Percentiles rank a stretch among this genome's conserved stretches.
phyloP scores from a whole-genome alignment of 129 eudicot species.

The Pseudognaphalium luteoalbum region DNA sequence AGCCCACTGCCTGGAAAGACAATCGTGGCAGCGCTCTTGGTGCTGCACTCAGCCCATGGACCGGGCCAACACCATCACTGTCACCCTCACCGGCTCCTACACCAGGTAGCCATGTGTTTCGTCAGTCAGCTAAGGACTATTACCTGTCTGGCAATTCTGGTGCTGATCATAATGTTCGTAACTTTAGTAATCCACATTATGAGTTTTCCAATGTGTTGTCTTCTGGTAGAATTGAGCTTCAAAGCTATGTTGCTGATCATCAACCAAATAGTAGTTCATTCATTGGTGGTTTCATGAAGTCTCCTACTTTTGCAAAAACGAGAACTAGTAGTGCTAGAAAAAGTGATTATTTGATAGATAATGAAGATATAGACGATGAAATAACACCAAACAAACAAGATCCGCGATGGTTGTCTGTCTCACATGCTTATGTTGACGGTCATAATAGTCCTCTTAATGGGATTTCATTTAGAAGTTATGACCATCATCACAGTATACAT shows the following conservation, averaged over 20 bases:
- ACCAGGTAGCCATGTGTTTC: constrained; percentile 41
- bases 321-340: constrained; percentile 25
- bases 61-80: constrained; percentile 28
- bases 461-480: constrained; percentile 28
- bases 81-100: constrained; percentile 26
- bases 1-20: constrained; percentile 52
- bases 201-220: constrained; percentile 43
- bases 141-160: constrained; percentile 46
- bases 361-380: constrained; percentile 22
- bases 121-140: constrained; percentile 64
- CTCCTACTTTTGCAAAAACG: constrained; percentile 38
- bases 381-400: constrained; percentile 26
- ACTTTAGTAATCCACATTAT: constrained; percentile 40
- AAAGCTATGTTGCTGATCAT: constrained; percentile 53
- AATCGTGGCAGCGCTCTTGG: constrained; percentile 47
- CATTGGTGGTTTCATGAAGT: constrained; percentile 30
- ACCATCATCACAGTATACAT: background rate
- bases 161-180: constrained; percentile 22
- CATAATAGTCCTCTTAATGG: constrained; percentile 34
- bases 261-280: constrained; percentile 32
- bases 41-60: constrained; percentile 73
- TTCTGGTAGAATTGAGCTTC: constrained; percentile 68
- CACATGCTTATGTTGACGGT: constrained; percentile 50
- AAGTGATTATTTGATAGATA: constrained; percentile 21
- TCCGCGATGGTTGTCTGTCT: constrained; percentile 50